Base-by-base conservation (phyloP, 1,284 basidiomycete species). In the Papiliotrema fonsecae region DNA sequence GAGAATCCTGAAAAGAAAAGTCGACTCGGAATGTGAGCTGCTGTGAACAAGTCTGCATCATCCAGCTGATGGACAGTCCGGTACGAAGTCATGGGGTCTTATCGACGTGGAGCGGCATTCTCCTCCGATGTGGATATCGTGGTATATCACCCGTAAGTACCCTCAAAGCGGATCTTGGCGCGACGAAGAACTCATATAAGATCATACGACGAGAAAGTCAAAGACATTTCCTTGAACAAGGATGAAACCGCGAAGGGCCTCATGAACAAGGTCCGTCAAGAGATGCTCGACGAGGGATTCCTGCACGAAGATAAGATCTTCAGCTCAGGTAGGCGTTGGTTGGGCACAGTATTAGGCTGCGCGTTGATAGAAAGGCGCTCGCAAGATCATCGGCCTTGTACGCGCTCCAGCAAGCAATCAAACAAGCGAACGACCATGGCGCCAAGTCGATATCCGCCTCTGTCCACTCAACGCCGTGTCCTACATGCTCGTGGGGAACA, bases 401-500 rank as follows among this genome's bases (percentile, higher is more conserved):
- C 51, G 50, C 28, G 44, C 64, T 3, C 61, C 58, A 14, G 30
- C 26, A 7, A 24, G 16, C 2, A 21, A 44, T 9, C n/a, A n/a
- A n/a, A n/a, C n/a, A n/a, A n/a, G n/a, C n/a, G 36, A 42, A 9
- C 38, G 56, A 6, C 19, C 51, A n/a, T 60, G 60, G 42, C 56
- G 64, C 19, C 59, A 63, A 41, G 59, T 66, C 47, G 66, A 69
- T 48, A 56, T 69, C 34, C 57, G 66, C 3, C 48, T 69, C 4
- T 69, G 64, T 36, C 63, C 63, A 1, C 44, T 45, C 6, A 50
- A 56, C 11, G 50, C 46, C 9, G 35, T 66, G 2, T 60, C 63
- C 2, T 69, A 63, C 37, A 67, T 69, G 60, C 46, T 67, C 6
- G 50, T 69, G 16, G 61, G 61, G 6, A 69, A 69, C 45, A 67